These are phyloP conservation scores for Elymus sibiricus DNA, from an alignment of 176 grass and related monocot species.

Conservation along the genomic window DNA sequence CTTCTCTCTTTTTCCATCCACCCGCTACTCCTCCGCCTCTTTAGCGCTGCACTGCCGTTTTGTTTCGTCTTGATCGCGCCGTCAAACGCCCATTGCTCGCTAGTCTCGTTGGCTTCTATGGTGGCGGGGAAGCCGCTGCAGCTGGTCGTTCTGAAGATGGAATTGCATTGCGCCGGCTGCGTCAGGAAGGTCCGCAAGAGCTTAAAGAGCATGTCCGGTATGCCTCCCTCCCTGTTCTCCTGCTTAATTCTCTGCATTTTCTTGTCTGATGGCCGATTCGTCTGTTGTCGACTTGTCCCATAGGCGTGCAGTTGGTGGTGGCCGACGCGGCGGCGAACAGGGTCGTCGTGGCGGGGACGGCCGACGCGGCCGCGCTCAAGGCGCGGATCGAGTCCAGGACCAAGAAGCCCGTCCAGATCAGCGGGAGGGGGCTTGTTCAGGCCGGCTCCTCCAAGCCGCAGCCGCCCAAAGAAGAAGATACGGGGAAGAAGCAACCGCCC, in stretches of 20 bases:
- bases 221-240: not conserved
- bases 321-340: constrained; percentile 39
- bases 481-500: too few species aligned
- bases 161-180: constrained; percentile 80
- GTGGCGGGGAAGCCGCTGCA: not conserved
- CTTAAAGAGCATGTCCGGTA: constrained; percentile 47
- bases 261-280: not conserved
- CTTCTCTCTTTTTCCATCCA: not conserved
- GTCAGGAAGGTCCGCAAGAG: constrained; percentile 58
- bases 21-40: not conserved
- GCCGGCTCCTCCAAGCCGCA: too few species aligned
- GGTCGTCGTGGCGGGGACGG: constrained; percentile 43
- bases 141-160: constrained; percentile 49
- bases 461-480: too few species aligned
- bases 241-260: not conserved
- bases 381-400: not conserved
- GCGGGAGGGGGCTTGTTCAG: too few species aligned
- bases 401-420: too few species aligned
- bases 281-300: not conserved
- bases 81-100: not conserved
- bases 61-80: not conserved
- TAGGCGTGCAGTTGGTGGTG: constrained; percentile 43
- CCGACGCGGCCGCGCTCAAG: constrained; percentile 33
- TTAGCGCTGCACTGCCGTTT: not conserved
- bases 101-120: not conserved